Conservation (phyloP, 2,329 filamentous ascomycete genomes). For the Fusarium cyanostomum region DNA sequence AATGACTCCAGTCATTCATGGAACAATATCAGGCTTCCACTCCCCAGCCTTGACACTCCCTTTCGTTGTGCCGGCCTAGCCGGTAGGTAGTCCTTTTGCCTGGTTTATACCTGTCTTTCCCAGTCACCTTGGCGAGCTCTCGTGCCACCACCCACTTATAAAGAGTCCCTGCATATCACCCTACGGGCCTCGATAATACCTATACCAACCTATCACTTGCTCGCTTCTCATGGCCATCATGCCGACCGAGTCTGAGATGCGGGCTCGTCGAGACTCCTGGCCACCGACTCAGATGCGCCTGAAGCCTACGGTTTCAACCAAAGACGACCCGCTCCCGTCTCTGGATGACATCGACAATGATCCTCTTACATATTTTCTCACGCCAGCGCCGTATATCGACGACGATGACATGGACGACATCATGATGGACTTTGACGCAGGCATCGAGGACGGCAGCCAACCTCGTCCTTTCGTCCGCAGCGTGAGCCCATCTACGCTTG, state of each 20-base stretch:
- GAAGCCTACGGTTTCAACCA: constrained; percentile 52
- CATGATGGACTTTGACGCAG: constrained; percentile 65
- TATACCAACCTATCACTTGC: background rate
- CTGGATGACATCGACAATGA: constrained; percentile 62
- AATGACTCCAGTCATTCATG: constrained; percentile 38
- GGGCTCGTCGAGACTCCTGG: constrained; percentile 59
- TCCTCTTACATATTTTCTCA: constrained; percentile 66
- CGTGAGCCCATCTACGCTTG: constrained; percentile 66
- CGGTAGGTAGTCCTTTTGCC: constrained; percentile 34
- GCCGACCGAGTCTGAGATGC: constrained; percentile 47
- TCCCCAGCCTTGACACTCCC: constrained; percentile 27
- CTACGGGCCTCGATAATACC: constrained; percentile 10
- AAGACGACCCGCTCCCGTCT: constrained; percentile 53
- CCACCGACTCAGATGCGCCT: constrained; percentile 61
- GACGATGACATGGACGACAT: constrained; percentile 54
- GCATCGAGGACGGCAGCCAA: constrained; percentile 62
- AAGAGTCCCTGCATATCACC: constrained; percentile 10
- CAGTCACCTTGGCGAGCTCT: constrained; percentile 28
- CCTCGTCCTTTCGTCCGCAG: constrained; percentile 60
- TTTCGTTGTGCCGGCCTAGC: constrained; percentile 33
- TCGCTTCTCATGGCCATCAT: constrained; percentile 40
- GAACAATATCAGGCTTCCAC: constrained; percentile 34
- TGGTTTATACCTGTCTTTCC: constrained; percentile 27
- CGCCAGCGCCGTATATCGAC: constrained; percentile 56
- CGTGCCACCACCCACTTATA: constrained; percentile 30